Evolutionary conservation across 2,329 filamentous ascomycete species (phyloP), one percentile per base, ranked within the genome.

Genomic region (Aspergillus pseudonomiae): DNA sequence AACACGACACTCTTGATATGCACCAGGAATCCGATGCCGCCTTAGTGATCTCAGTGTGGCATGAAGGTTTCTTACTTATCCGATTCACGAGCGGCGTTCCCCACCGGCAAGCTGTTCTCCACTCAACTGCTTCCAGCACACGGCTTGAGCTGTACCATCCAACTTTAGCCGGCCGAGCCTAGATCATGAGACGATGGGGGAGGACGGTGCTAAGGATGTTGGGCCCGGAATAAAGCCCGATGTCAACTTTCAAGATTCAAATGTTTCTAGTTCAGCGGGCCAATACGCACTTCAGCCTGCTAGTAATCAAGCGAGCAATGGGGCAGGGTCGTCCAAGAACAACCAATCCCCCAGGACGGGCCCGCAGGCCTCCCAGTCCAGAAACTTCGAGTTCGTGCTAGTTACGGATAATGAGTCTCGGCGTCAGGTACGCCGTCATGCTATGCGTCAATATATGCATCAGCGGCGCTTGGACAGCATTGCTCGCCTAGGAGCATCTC

Each of bases 401-500:
- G 74, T 75, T 34, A 75, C 73, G 26, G 73, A 75, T 65, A 67
- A 68, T 21, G 73, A 71, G 62, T 75, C 74, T 28, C 68, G 73
- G 45, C 73, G 70, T 21, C 74, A 75, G 64, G 74, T 75, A 43
- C 74, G 74, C 26, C 74, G 74, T 34, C 73, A 75, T 75, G 74
- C 73, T n/a, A 75, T 75, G 74, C 73, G 73, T 46, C 73, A 75
- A 63, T 75, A 75, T 63, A 74, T 75, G 69, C 73, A 73, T 52
- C 70, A 75, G 62, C 70, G 74, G 36, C 74, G 74, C 26, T 65
- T 74, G 46, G 73, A 75, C 58, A 71, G 74, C 56, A 75, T 75
- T 60, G 72, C 73, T 58, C 70, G 74, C 26, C 60, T 75, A 11
- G 74, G 72, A 45, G 70, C 72, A n/a, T 68, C 72, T 55, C 71